Base-by-base conservation (phyloP, 352 stramenopile species). In the Peronospora destructor region DNA sequence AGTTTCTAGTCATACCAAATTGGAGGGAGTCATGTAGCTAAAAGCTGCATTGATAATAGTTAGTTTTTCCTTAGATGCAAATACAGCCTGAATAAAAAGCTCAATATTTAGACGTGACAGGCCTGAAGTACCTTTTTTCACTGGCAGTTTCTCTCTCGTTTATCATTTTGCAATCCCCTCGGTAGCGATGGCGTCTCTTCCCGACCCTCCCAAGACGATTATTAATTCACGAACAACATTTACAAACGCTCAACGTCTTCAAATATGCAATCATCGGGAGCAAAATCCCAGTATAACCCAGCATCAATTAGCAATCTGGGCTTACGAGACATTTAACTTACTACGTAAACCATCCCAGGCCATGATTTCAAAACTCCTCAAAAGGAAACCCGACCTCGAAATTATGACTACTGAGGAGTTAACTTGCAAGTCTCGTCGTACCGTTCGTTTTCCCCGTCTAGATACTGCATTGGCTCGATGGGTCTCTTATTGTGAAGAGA, bases 341-440 rank as follows among this genome's bases (percentile, higher is more conserved):
- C 59, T 54, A 4, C 59, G 59, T 14, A 53, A 59, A 50, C 59
- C 59, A 3, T 68, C 59, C 6, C 59, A 68, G 39, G 54, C 54
- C 30, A 68, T 68, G 59, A 68, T 68, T 21, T 64, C 54, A 4
- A 68, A 68, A 54, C 40, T 68, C 21, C 54, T 68, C 16, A 68
- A 68, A 45, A 46, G 59, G 21, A 64, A 68, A 56, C 14, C 10
- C 3, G 54, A 54, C 36, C 30, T 68, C 4, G 59, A 68, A 28
- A 45, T 9, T 19, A 64, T 64, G 49, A 57, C 59, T 23, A 43
- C 12, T 17, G 54, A 63, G 29, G 44, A 60, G 45, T 59, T 68
- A 41, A 42, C 17, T 6, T 64, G 34, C 44, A 68, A 68, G 38
- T 59, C 49, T 3, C 45, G 45, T 3, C 49, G 61, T 3, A 60